Evolutionary conservation across 2,329 filamentous ascomycete genomes (phyloP).

Genomic region (Ceratocystis cacaofunesta): DNA sequence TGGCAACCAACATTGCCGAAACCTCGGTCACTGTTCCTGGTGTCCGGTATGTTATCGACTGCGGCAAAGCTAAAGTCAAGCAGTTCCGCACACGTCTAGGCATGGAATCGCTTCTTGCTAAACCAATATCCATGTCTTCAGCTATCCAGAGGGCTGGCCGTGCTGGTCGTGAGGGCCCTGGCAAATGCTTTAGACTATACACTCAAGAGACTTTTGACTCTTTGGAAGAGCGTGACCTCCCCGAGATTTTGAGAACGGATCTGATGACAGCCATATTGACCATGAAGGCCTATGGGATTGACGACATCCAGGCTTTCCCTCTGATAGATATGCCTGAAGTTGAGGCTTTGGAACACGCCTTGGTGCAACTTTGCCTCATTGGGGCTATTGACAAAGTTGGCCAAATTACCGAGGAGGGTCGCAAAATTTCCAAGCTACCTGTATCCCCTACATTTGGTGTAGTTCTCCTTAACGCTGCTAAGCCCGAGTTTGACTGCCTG

Average conservation of each 20-base stretch:
- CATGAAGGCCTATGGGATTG: slow-evolving; percentile 82
- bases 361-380: slow-evolving; percentile 66
- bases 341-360: slow-evolving; percentile 65
- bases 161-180: slow-evolving; percentile 80
- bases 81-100: slow-evolving; percentile 73
- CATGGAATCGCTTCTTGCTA: slow-evolving; percentile 78
- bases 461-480: slow-evolving; percentile 66
- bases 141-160: slow-evolving; percentile 83
- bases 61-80: slow-evolving; percentile 87
- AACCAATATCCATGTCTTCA: slow-evolving; percentile 83
- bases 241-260: slow-evolving; percentile 85
- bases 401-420: slow-evolving; percentile 56
- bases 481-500: slow-evolving; percentile 56
- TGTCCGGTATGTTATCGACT: slow-evolving; percentile 80
- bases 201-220: slow-evolving; percentile 60
- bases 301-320: slow-evolving; percentile 68
- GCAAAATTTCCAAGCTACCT: slow-evolving; percentile 68
- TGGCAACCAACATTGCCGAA: slow-evolving; percentile 96
- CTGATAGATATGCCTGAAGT: slow-evolving; percentile 68
- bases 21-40: slow-evolving; percentile 93
- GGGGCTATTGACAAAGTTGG: slow-evolving; percentile 60
- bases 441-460: slow-evolving; percentile 67
- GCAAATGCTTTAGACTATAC: slow-evolving; percentile 81
- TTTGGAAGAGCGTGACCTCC: slow-evolving; percentile 59
- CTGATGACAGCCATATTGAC: slow-evolving; percentile 73